Evolutionary conservation across 805 yeast species (phyloP).

Genomic region (Tanozyma kutaoensis): DNA sequence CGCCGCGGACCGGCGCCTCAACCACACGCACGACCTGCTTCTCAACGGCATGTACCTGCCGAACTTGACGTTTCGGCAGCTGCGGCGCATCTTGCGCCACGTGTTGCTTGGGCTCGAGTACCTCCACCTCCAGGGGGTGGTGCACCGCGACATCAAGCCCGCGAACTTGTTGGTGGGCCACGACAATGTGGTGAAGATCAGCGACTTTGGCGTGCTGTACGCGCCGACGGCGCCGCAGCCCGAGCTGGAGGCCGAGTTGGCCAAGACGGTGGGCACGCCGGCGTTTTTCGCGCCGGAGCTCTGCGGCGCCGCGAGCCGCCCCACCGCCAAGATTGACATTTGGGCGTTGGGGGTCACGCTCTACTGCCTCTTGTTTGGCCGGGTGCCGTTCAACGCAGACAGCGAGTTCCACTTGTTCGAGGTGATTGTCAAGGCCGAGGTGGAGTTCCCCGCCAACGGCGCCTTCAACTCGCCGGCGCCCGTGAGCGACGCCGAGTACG

Average conservation of each 20-base stretch:
- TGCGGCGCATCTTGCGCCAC: slow-evolving; percentile 66
- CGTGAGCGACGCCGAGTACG: slow-evolving; percentile 29
- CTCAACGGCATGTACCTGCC: slow-evolving; percentile 28
- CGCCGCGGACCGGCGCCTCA: slow-evolving; percentile 1
- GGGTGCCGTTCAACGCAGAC: slow-evolving; percentile 78
- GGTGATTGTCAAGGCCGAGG: slow-evolving; percentile 52
- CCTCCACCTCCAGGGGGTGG: slow-evolving; percentile 78
- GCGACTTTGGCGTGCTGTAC: slow-evolving; percentile 95
- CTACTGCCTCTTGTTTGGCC: slow-evolving; percentile 78
- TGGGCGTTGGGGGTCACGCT: slow-evolving; percentile 96
- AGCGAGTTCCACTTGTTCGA: slow-evolving; percentile 78
- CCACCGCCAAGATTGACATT: slow-evolving; percentile 80
- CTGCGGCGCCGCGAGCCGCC: slow-evolving; percentile 27
- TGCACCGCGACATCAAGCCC: slow-evolving; percentile 93
- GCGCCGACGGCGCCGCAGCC: slow-evolving; percentile 33
- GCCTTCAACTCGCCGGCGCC: slow-evolving; percentile 24
- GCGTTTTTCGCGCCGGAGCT: slow-evolving; percentile 86
- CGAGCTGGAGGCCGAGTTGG: slow-evolving; percentile 63
- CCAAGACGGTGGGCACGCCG: slow-evolving; percentile 96
- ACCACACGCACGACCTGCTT: slow-evolving; percentile 11
- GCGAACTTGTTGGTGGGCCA: slow-evolving; percentile 69
- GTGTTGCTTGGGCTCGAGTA: slow-evolving; percentile 83
- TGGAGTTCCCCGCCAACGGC: slow-evolving; percentile 39
- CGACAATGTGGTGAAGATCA: slow-evolving; percentile 70
- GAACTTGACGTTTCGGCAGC: slow-evolving; percentile 48